Conservation (phyloP, 345 rosid species). For the Melaleuca quinquenervia region DNA sequence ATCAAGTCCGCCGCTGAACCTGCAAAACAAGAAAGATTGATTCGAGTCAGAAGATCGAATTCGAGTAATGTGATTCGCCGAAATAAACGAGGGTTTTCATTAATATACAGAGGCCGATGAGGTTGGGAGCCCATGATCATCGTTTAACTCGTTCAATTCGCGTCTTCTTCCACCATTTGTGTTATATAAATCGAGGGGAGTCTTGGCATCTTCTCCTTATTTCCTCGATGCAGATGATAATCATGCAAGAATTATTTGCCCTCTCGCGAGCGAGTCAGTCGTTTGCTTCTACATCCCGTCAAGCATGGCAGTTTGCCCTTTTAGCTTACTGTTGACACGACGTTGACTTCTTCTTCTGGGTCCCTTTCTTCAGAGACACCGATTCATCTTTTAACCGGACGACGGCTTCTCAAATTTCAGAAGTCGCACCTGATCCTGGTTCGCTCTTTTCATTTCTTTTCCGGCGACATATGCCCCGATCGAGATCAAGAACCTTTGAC, state of each 20-base stretch:
- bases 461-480: rapidly evolving
- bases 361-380: no score
- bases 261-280: neutral
- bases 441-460: no score
- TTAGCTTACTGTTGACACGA: no score
- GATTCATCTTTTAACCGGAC: no score
- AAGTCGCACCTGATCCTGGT: no score
- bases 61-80: neutral
- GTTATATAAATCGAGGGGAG: neutral
- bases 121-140: neutral
- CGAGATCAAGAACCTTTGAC: neutral
- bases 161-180: neutral
- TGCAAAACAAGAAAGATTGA: neutral
- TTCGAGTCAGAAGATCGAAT: neutral
- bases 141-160: neutral
- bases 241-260: neutral
- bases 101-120: neutral
- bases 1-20: constrained; percentile 23
- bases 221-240: neutral
- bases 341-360: no score
- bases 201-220: neutral
- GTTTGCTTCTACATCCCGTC: neutral
- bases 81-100: neutral
- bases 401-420: no score
- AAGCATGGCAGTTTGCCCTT: neutral